Conservation (phyloP, 768 basidiomycete species). For the Sarcodon aspratus region DNA sequence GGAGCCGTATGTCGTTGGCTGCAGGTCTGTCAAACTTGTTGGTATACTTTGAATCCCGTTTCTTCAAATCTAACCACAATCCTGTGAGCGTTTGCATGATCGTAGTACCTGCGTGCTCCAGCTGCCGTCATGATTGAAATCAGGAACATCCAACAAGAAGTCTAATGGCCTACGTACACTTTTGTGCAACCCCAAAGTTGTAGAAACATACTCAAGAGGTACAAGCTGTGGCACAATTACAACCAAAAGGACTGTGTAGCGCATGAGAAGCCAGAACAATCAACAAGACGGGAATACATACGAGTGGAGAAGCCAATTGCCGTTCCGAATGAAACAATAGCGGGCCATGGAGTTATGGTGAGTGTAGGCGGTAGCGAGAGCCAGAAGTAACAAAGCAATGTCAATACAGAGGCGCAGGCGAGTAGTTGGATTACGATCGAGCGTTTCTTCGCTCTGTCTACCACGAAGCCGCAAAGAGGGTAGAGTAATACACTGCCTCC, state of each 20-base stretch:
- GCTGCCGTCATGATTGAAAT: slow-evolving; percentile 22
- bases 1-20: slow-evolving; percentile 20
- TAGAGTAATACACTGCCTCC: slow-evolving; percentile 61
- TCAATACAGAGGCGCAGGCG: slow-evolving; percentile 44
- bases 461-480: slow-evolving; percentile 56
- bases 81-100: slow-evolving; percentile 69
- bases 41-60: slow-evolving; percentile 13
- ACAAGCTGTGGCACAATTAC: slow-evolving; percentile 68
- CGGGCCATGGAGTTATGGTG: slow-evolving; percentile 51
- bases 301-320: slow-evolving; percentile 69
- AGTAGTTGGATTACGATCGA: slow-evolving; percentile 50
- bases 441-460: slow-evolving; percentile 47
- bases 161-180: slow-evolving; percentile 33
- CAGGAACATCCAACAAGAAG: not conserved
- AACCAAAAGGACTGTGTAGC: slow-evolving; percentile 49
- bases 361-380: slow-evolving; percentile 44
- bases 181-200: slow-evolving; percentile 70
- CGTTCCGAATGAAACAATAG: slow-evolving; percentile 46
- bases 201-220: slow-evolving; percentile 60
- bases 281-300: slow-evolving; percentile 19
- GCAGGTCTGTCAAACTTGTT: slow-evolving; percentile 11
- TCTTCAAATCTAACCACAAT: slow-evolving; percentile 43
- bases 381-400: slow-evolving; percentile 56
- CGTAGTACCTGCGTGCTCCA: slow-evolving; percentile 67
- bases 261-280: slow-evolving; percentile 1